Conservation (phyloP, 768 basidiomycete species). For the Amanita pseudoporphyria region DNA sequence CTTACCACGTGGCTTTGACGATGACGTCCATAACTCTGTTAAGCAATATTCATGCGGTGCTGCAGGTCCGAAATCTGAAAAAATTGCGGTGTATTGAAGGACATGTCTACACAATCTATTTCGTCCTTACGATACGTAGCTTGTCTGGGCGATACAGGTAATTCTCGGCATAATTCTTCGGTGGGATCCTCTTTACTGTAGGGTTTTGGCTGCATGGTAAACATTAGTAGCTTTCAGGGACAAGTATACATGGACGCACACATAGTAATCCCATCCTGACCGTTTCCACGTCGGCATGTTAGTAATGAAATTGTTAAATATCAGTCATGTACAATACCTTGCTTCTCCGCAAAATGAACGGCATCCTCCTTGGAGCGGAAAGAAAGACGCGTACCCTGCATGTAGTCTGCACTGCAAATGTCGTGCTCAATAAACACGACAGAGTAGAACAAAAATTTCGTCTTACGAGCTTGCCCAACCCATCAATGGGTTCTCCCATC, state of each 20-base stretch:
- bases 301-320: conserved; percentile 9
- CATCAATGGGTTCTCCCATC: conserved; percentile 99
- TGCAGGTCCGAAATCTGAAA: neutral
- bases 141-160: conserved; percentile 74
- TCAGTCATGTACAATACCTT: conserved; percentile 43
- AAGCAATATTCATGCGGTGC: neutral
- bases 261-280: conserved; percentile 86
- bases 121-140: conserved; percentile 81
- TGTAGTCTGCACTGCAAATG: conserved; percentile 73
- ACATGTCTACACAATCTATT: conserved; percentile 43
- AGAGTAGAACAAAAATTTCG: conserved; percentile 10
- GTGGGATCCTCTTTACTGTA: conserved; percentile 58
- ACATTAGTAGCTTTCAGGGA: neutral
- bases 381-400: conserved; percentile 80
- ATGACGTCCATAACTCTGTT: neutral
- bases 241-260: conserved; percentile 41
- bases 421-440: neutral
- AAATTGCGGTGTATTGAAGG: neutral
- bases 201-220: conserved; percentile 39
- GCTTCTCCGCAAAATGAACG: conserved; percentile 93
- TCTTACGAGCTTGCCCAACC: conserved; percentile 93
- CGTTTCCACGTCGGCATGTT: conserved; percentile 4
- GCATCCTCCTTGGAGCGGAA: conserved; percentile 89
- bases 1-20: neutral
- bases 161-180: conserved; percentile 90